Conservation (phyloP, 2,329 filamentous ascomycete species). For the Fusarium ramigenum region DNA sequence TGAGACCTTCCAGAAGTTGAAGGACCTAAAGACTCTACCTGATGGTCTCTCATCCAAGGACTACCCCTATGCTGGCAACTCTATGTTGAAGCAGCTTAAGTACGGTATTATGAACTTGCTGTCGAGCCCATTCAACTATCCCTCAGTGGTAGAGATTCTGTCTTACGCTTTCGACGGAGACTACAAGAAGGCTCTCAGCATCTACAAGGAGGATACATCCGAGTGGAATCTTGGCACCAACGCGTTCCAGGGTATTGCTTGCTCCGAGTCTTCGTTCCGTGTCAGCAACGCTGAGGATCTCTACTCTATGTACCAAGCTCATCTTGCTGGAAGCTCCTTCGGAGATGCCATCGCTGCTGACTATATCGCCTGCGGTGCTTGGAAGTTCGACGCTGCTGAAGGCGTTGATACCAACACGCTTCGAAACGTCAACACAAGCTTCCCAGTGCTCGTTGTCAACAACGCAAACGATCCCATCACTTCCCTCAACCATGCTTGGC, state of each 20-base stretch:
- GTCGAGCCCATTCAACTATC: constrained; percentile 1
- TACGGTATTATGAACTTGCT: constrained; percentile 15
- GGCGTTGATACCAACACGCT: constrained; percentile 14
- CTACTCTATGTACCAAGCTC: constrained; percentile 11
- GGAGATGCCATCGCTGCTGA: constrained; percentile 17
- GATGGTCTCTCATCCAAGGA: constrained; percentile 1
- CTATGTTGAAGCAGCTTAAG: constrained; percentile 12
- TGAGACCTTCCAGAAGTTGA: constrained; percentile 13
- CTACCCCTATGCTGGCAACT: constrained; percentile 16
- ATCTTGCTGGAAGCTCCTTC: constrained; percentile 21
- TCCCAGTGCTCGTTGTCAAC: constrained; percentile 31
- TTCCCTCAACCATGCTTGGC: constrained; percentile 22
- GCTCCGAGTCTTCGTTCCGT: constrained; percentile 23
- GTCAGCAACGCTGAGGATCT: constrained; percentile 17
- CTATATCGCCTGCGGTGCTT: constrained; percentile 11
- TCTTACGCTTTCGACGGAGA: constrained; percentile 3
- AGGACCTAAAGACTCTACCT: not conserved
- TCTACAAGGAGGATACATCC: constrained; percentile 6
- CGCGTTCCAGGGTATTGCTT: constrained; percentile 22
- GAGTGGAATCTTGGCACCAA: constrained; percentile 23
- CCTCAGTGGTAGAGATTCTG: constrained; percentile 1
- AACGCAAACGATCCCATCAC: constrained; percentile 35
- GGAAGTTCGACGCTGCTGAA: constrained; percentile 31
- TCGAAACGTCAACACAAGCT: constrained; percentile 32
- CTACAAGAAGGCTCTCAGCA: constrained; percentile 13